Conservation (phyloP, 192 early-diverging fungal species). For the Gamsiella multidivaricata region DNA sequence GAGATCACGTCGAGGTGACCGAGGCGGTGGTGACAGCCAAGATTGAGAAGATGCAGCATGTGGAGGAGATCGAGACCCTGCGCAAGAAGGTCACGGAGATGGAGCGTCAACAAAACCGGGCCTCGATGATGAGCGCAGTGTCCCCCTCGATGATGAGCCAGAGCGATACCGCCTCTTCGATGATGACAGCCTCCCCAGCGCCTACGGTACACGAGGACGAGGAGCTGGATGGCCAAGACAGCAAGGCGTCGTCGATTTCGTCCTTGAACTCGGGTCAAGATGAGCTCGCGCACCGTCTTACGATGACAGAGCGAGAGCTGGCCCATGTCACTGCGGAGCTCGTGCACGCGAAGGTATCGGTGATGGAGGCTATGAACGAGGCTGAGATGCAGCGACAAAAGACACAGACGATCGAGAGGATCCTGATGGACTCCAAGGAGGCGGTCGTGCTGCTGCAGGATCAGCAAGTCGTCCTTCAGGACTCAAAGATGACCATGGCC, state of each 20-base stretch:
- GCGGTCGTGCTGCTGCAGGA: constrained; percentile 43
- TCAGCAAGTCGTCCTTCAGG: constrained; percentile 38
- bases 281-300: constrained; percentile 27
- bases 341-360: constrained; percentile 47
- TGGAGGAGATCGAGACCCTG: constrained; percentile 64
- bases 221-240: constrained; percentile 15
- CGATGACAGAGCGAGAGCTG: constrained; percentile 33
- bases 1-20: constrained; percentile 75
- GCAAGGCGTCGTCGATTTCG: constrained; percentile 35
- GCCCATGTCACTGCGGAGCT: constrained; percentile 45
- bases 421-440: constrained; percentile 51
- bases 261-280: constrained; percentile 18
- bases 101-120: constrained; percentile 62
- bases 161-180: constrained; percentile 40
- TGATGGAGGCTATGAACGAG: constrained; percentile 54
- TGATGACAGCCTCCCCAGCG: constrained; percentile 31
- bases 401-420: constrained; percentile 35
- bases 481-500: constrained; percentile 40
- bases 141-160: constrained; percentile 49
- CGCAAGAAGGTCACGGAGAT: constrained; percentile 56
- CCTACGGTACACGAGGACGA: constrained; percentile 28
- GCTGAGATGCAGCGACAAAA: constrained; percentile 44
- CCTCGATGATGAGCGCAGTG: constrained; percentile 44
- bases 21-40: constrained; percentile 67
- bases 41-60: constrained; percentile 63